Base-by-base conservation (phyloP, 1,139 yeast species). In the Yamadazyma sp. region DNA sequence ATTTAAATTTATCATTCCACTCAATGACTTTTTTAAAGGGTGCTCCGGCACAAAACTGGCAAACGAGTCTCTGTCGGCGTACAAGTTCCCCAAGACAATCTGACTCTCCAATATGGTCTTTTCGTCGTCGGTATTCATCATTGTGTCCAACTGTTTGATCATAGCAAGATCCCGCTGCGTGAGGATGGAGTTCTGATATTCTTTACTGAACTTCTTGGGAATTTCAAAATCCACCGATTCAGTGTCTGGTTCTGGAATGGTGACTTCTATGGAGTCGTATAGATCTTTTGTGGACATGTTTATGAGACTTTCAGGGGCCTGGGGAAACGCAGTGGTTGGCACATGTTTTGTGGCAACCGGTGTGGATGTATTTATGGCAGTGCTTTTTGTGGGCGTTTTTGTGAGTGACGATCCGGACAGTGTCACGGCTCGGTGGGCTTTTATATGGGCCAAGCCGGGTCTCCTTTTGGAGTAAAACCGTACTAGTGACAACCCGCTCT, bases 1-100 rank as follows among this genome's bases (percentile, higher is more conserved):
- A 44, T 70, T 69, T 40, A 67, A 47, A 34, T 62, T 62, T 21
- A 66, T 57, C 66, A 68, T 63, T 6, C 74, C 74, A 38, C 72
- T 65, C 29, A 70, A 51, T 3, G 74, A 59, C 40, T 59, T 63
- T 40, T 66, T 67, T 33, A 70, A 54, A 1, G 72, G 61, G 42
- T 71, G 76, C 39, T 62, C 70, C 5, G 67, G 64, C 31, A 53
- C 35, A 11, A 62, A 56, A 29, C 52, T 55, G 54, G 44, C 56
- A 30, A 42, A 49, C 8, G 63, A 50, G 30, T 59, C 64, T 41
- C 57, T 58, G 36, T 58, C 64, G 32, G 59, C 59, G 40, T 59
- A 62, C 31, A 61, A 42, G 40, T 57, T 61, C 32, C 61, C 51
- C 33, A 62, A 45, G 25, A 56, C 61, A n/a, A 54, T 43, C 39